phyloP scores from a whole-genome alignment of 768 basidiomycete species.

The Lactarius indigo region DNA sequence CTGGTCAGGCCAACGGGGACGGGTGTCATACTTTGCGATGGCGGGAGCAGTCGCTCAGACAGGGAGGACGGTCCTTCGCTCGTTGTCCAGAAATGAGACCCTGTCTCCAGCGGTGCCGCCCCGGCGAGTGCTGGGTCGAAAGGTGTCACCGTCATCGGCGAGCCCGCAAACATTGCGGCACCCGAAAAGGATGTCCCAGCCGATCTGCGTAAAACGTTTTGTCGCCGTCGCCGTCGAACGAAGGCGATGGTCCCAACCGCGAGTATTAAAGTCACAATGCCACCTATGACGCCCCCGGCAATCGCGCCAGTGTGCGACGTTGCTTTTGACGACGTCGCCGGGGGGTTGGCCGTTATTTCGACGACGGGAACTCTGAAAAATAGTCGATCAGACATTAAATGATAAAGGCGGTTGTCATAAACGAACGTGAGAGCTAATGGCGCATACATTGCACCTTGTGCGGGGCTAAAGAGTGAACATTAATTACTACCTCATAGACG shows the following conservation, averaged over 20 bases:
- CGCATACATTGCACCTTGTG: not conserved
- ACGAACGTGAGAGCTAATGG: too few relatives aligned
- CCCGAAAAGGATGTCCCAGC: not conserved
- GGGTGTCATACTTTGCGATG: not conserved
- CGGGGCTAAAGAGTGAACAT: not conserved
- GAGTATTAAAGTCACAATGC: not conserved
- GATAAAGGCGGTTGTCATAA: too few relatives aligned
- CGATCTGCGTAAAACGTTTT: not conserved
- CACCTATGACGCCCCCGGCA: not conserved
- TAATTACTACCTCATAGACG: not conserved
- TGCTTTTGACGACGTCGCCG: not conserved
- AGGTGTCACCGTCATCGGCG: not conserved
- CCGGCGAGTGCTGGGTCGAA: not conserved
- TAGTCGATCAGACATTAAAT: too few relatives aligned
- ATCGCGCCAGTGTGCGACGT: not conserved
- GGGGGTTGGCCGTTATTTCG: not conserved
- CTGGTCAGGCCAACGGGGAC: conserved; percentile 1
- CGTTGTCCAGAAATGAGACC: not conserved
- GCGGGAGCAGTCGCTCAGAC: too few relatives aligned
- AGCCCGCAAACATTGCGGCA: not conserved
- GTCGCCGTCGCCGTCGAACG: not conserved
- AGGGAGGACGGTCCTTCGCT: too few relatives aligned
- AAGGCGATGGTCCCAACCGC: not conserved
- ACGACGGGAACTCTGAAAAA: too few relatives aligned
- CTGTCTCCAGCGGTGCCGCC: not conserved